phyloP scores from a whole-genome alignment of 2,329 filamentous ascomycete species.

The Talaromyces islandicus region DNA sequence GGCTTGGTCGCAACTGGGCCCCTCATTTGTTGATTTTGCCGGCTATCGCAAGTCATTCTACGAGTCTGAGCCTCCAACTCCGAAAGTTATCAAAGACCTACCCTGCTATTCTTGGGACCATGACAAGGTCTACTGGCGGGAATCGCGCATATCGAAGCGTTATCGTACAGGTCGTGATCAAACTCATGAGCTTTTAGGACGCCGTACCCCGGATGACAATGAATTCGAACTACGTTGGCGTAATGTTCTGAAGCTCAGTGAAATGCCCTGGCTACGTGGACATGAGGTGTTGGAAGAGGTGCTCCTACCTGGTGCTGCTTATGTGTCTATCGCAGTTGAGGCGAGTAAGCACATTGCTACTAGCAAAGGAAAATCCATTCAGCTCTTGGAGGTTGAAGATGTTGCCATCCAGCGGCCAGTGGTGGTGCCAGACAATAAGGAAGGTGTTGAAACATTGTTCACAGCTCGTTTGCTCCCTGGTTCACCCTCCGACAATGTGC shows the following conservation, averaged over 20 bases:
- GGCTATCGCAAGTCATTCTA: constrained; percentile 6
- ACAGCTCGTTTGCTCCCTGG: not conserved
- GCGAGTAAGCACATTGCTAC: constrained; percentile 8
- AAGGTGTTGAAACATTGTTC: constrained; percentile 1
- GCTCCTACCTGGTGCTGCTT: constrained; percentile 26
- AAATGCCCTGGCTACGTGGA: constrained; percentile 28
- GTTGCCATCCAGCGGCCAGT: constrained; percentile 20
- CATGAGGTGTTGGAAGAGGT: constrained; percentile 28
- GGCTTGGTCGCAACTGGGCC: constrained; percentile 16
- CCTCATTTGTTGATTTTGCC: constrained; percentile 10
- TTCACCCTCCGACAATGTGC: constrained; percentile 9
- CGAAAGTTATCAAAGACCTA: constrained; percentile 15
- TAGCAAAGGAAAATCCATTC: constrained; percentile 6
- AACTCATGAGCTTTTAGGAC: constrained; percentile 18
- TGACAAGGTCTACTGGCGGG: constrained; percentile 33
- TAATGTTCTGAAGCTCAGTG: constrained; percentile 22
- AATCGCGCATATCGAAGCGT: constrained; percentile 35
- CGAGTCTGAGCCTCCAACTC: not conserved
- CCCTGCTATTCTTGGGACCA: constrained; percentile 47
- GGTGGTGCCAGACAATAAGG: constrained; percentile 17
- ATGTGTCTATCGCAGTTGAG: constrained; percentile 23
- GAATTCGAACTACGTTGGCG: constrained; percentile 22
- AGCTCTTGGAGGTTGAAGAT: constrained; percentile 20
- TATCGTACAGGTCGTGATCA: constrained; percentile 31
- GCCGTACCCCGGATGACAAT: constrained; percentile 14